phyloP scores from a whole-genome alignment of 768 basidiomycete genomes.

The Clavaria fumosa region DNA sequence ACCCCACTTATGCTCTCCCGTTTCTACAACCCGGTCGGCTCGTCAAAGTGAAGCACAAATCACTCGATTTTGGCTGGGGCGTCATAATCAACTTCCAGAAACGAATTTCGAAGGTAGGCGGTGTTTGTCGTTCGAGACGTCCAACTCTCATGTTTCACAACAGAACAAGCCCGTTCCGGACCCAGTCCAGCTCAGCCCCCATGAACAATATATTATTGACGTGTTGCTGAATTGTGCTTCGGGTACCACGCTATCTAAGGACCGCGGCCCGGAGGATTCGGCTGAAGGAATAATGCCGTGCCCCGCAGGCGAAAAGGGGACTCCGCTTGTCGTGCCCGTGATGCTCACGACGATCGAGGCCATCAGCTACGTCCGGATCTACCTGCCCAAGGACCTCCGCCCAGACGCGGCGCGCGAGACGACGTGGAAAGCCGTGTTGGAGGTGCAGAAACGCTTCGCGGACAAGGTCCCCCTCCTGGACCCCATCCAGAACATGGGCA shows the following conservation, averaged over 20 bases:
- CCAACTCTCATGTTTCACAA: not conserved
- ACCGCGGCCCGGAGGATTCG: constrained; percentile 38
- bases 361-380: constrained; percentile 75
- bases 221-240: constrained; percentile 72
- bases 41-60: constrained; percentile 79
- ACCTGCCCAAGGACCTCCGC: constrained; percentile 82
- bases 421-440: constrained; percentile 77
- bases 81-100: constrained; percentile 88
- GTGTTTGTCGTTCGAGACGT: not conserved
- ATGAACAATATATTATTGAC: constrained; percentile 87
- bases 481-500: constrained; percentile 88
- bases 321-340: constrained; percentile 78
- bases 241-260: constrained; percentile 45
- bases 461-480: constrained; percentile 79
- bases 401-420: constrained; percentile 62
- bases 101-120: constrained; percentile 57
- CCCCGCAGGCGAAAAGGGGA: constrained; percentile 51
- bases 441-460: constrained; percentile 84
- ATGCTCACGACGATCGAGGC: constrained; percentile 75
- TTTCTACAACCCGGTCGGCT: constrained; percentile 87
- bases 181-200: constrained; percentile 58
- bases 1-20: constrained; percentile 87
- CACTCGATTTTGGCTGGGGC: constrained; percentile 93
- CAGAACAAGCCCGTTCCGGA: constrained; percentile 55
- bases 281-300: constrained; percentile 69